Conservation (phyloP, 768 basidiomycete species). For the Amanita polypyramis region DNA sequence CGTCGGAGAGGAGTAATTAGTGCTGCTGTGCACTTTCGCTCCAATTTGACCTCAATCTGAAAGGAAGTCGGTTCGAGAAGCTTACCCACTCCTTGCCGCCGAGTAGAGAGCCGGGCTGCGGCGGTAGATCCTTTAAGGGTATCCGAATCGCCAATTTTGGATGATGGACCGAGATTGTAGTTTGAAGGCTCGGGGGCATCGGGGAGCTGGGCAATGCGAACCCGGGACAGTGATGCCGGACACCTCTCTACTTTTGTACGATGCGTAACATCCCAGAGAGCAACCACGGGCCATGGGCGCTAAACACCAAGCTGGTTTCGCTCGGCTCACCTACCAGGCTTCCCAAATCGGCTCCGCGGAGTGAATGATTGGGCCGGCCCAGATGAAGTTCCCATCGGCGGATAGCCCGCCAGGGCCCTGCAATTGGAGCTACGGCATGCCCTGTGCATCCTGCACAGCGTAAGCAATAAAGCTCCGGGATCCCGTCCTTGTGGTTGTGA, state of each 20-base stretch:
- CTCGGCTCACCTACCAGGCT: not conserved
- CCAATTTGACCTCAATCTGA: not conserved
- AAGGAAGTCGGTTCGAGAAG: not conserved
- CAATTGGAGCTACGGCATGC: too few species aligned
- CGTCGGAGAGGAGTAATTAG: not conserved
- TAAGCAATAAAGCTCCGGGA: too few species aligned
- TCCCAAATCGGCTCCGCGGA: not conserved
- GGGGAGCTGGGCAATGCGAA: not conserved
- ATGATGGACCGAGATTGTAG: not conserved
- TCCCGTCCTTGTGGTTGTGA: too few species aligned
- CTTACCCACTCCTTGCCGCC: constrained; percentile 1
- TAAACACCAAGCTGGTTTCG: not conserved
- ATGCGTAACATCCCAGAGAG: not conserved
- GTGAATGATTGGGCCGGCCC: not conserved
- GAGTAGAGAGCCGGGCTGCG: not conserved
- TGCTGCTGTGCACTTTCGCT: not conserved
- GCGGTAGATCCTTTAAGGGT: not conserved
- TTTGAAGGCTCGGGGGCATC: constrained; percentile 1
- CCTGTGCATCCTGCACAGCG: too few species aligned
- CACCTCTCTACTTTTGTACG: not conserved
- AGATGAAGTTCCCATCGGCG: not conserved
- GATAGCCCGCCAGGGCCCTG: too few species aligned
- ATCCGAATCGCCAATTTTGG: not conserved
- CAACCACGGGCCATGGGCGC: not conserved
- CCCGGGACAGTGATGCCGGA: not conserved